A percentile compares a stretch with the other conserved stretches of the same genome.
phyloP scores from a whole-genome alignment of 371 early-diverging fungal genomes.

The Mucor piriformis region DNA sequence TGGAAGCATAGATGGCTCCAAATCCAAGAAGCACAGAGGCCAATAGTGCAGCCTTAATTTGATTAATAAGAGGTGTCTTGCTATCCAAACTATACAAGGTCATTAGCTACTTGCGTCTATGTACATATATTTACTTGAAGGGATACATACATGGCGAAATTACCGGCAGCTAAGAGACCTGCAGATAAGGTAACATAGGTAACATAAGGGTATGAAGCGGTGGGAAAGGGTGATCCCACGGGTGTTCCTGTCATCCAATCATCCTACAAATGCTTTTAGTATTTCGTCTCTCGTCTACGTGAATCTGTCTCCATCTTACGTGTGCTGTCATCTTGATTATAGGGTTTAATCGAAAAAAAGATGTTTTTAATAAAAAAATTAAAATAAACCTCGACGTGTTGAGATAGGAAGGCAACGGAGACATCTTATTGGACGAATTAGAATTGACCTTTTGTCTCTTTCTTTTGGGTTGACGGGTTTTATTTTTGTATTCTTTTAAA shows the following conservation, averaged over 20 bases:
- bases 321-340: constrained; percentile 24
- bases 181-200: constrained; percentile 31
- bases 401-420: not conserved
- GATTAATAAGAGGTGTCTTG: constrained; percentile 40
- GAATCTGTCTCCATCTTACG: constrained; percentile 5
- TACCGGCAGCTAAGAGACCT: constrained; percentile 42
- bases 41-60: constrained; percentile 39
- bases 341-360: constrained; percentile 4
- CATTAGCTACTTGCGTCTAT: not conserved
- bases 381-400: not conserved
- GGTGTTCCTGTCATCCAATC: constrained; percentile 35
- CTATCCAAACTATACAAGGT: constrained; percentile 40
- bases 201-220: constrained; percentile 33
- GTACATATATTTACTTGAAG: not conserved
- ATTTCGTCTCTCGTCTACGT: not conserved
- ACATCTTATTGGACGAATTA: not conserved
- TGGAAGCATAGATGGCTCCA: constrained; percentile 49
- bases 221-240: constrained; percentile 36
- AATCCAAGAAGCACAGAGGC: constrained; percentile 51
- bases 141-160: constrained; percentile 43
- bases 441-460: no score
- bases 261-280: constrained; percentile 20
- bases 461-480: not conserved
- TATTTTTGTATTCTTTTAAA: not conserved
- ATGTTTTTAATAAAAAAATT: not conserved